Base-by-base conservation (phyloP, 2,329 filamentous ascomycete genomes). In the Fusarium anthophilum region DNA sequence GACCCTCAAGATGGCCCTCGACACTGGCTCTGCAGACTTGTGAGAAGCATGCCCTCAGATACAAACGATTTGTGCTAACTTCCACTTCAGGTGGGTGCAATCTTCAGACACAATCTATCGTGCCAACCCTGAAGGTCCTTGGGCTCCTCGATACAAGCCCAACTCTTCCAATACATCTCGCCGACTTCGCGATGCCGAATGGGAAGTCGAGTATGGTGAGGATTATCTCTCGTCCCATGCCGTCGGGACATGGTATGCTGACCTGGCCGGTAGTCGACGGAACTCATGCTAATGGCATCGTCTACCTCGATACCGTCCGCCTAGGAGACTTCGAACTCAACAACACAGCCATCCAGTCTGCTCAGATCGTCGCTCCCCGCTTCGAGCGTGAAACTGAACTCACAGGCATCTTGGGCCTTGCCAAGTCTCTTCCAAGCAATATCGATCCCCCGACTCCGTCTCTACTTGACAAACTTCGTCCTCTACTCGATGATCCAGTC, bases 1-100 rank as follows among this genome's bases (percentile, higher is more conserved):
- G 69, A 80, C 77, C 11, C 63, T 88, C 47, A 84, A 83, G 53
- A 77, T 89, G 47, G 84, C 87, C n/a, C 74, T 89, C 30, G 87
- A 89, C 72, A 89, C 87, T 5, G 88, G 87, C 17, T 90, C 88
- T 13, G 83, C 85, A 15, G 88, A 90, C 66, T 81, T 88, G 91
- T 96, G 88, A 88, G 92, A 90, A 53, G 15, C 26, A 38, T 22
- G 22, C 12, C 13, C n/a, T 18, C 11, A 22, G 8, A 12, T 7
- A 57, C 8, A 28, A 13, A 13, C 11, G 5, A 35, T 28, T 22
- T 30, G 14, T 35, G 32, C 73, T 78, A 18, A 76, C 54, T 15
- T n/a, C 24, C 24, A 8, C 35, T 28, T 55, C 54, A 89, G 87
- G n/a, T 89, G 88, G 88, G 83, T 89, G 24, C 87, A 88, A 78